Evolutionary conservation across 2,329 filamentous ascomycete species (phyloP).

Genomic region (Epichloe amarillans): DNA sequence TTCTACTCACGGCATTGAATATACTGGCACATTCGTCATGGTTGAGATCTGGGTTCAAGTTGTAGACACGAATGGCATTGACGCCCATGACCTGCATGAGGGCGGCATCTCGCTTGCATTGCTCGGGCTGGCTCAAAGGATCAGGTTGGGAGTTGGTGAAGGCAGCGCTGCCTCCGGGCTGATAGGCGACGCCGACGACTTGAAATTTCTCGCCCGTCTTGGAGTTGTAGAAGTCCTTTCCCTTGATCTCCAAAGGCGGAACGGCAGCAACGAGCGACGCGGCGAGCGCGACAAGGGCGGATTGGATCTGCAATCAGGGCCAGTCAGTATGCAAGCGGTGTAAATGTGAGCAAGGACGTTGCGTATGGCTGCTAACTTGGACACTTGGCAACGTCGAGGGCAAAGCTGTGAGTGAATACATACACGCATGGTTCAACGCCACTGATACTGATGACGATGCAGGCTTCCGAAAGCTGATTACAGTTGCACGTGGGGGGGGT

Average conservation of each 20-base stretch:
- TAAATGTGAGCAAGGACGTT: no score
- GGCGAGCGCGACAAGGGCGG: conserved; percentile 37
- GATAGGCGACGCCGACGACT: conserved; percentile 55
- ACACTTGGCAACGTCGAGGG: not conserved
- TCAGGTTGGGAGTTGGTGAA: conserved; percentile 42
- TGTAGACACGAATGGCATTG: conserved; percentile 59
- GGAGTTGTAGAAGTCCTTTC: conserved; percentile 46
- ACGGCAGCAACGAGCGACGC: conserved; percentile 43
- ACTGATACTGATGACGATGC: not conserved
- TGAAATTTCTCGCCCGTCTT: conserved; percentile 47
- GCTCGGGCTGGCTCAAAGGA: conserved; percentile 43
- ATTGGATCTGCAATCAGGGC: conserved; percentile 18
- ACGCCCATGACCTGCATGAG: conserved; percentile 51
- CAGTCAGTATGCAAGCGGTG: conserved; percentile 7
- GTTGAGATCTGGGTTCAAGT: conserved; percentile 51
- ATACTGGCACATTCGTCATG: conserved; percentile 54
- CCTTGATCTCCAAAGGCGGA: conserved; percentile 40
- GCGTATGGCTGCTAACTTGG: not conserved
- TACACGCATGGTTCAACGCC: conserved; percentile 10
- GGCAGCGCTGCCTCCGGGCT: conserved; percentile 51
- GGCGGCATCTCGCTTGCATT: conserved; percentile 51
- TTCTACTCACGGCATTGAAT: conserved; percentile 41
- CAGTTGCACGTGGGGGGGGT: not conserved
- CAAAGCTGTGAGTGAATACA: conserved; percentile 1
- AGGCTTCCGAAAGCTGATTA: not conserved